phyloP scores from a whole-genome alignment of 1,284 basidiomycete species.

The Leccinum solheimii region DNA sequence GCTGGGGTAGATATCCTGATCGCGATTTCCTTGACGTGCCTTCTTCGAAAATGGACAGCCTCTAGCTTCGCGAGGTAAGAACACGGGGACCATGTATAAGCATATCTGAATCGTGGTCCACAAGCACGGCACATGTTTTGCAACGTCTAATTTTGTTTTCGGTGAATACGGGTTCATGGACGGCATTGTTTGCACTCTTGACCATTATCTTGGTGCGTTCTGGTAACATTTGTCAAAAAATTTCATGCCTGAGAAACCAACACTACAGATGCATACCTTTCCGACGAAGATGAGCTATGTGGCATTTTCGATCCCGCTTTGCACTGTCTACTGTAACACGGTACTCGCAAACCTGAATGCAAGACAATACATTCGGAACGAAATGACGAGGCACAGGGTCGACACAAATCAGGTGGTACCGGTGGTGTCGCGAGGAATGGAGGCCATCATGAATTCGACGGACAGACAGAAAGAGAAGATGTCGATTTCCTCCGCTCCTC shows the following conservation, averaged over 20 bases:
- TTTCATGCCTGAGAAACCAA: background rate
- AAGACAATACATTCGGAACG: constrained; percentile 8
- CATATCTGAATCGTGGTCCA: background rate
- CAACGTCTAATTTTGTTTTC: constrained; percentile 14
- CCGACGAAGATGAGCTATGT: background rate
- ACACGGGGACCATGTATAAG: background rate
- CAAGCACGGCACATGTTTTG: constrained; percentile 10
- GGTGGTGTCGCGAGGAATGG: background rate
- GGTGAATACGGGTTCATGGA: constrained; percentile 15
- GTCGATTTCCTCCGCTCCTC: background rate
- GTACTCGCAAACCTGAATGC: constrained; percentile 2
- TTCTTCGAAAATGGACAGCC: constrained; percentile 5
- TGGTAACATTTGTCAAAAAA: background rate
- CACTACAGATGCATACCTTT: background rate
- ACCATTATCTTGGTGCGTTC: constrained; percentile 11
- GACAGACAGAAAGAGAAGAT: background rate
- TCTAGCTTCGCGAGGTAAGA: background rate
- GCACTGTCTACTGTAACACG: constrained; percentile 19
- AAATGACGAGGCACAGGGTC: background rate
- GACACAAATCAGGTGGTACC: background rate
- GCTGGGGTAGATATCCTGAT: constrained; percentile 14
- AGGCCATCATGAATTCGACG: background rate
- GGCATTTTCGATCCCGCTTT: constrained; percentile 7
- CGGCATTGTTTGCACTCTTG: constrained; percentile 14
- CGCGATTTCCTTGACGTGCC: background rate